Conservation (phyloP, 495 filamentous ascomycete species). For the Peziza echinospora region DNA sequence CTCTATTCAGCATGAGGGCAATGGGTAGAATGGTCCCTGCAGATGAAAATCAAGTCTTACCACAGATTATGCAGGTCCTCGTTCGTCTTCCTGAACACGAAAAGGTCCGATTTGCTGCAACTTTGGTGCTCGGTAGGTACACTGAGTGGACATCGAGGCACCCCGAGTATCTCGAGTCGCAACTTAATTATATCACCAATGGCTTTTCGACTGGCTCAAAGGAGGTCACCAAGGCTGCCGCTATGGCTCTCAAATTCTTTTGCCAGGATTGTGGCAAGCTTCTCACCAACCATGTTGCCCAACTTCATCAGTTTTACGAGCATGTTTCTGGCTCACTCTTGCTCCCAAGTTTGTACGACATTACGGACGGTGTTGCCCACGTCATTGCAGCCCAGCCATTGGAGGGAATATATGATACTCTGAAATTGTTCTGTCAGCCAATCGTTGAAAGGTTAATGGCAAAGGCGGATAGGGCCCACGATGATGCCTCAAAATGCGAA, state of each 20-base stretch:
- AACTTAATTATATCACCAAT: slow-evolving; percentile 82
- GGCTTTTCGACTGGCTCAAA: slow-evolving; percentile 68
- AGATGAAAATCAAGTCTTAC: slow-evolving; percentile 65
- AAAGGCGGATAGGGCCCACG: slow-evolving; percentile 63
- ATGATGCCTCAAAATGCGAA: slow-evolving; percentile 56
- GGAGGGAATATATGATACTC: slow-evolving; percentile 53
- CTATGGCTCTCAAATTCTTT: slow-evolving; percentile 89
- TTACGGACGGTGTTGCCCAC: slow-evolving; percentile 81
- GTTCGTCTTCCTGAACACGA: slow-evolving; percentile 89
- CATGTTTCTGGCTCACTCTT: slow-evolving; percentile 68
- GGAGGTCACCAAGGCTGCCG: slow-evolving; percentile 76
- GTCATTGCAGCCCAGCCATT: slow-evolving; percentile 72
- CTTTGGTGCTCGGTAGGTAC: slow-evolving; percentile 90
- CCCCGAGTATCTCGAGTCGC: slow-evolving; percentile 70
- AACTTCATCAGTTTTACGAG: slow-evolving; percentile 82
- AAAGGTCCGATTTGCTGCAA: slow-evolving; percentile 87
- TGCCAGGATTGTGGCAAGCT: slow-evolving; percentile 81
- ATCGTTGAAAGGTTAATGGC: slow-evolving; percentile 67
- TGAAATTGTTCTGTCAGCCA: slow-evolving; percentile 88
- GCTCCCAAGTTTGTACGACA: slow-evolving; percentile 69
- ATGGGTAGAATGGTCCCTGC: slow-evolving; percentile 94
- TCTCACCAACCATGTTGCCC: slow-evolving; percentile 51
- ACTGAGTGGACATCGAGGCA: slow-evolving; percentile 95
- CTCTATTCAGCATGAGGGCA: slow-evolving; percentile 81
- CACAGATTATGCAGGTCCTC: slow-evolving; percentile 74